These are phyloP conservation scores for Pseudocercospora crystallina DNA, from an alignment of 2,329 filamentous ascomycete species.

Conservation along the genomic window DNA sequence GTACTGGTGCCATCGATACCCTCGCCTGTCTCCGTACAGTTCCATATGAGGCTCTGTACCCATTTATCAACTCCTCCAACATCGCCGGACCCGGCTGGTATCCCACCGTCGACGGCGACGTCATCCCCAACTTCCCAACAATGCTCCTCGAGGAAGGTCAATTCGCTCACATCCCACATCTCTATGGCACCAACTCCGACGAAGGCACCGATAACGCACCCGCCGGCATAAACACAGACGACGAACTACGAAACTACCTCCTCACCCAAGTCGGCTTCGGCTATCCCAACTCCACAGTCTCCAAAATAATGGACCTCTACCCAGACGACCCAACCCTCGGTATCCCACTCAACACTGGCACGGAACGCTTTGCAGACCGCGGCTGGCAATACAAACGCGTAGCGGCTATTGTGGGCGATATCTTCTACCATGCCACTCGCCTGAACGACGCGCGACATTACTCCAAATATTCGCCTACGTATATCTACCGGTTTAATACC, in stretches of 20 bases:
- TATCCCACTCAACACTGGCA: slow-evolving; percentile 46
- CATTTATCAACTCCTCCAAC: slow-evolving; percentile 24
- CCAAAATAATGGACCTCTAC: slow-evolving; percentile 39
- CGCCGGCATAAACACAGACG: slow-evolving; percentile 50
- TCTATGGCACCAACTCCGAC: slow-evolving; percentile 64
- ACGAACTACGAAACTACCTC: slow-evolving; percentile 19
- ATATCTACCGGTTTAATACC: slow-evolving; percentile 64
- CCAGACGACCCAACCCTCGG: slow-evolving; percentile 52
- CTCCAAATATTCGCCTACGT: slow-evolving; percentile 52
- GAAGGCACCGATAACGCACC: slow-evolving; percentile 62
- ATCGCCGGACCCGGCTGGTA: slow-evolving; percentile 35
- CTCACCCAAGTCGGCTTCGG: slow-evolving; percentile 20
- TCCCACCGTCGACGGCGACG: slow-evolving; percentile 56
- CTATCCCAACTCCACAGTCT: slow-evolving; percentile 20
- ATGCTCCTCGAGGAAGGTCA: slow-evolving; percentile 56
- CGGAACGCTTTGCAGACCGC: slow-evolving; percentile 40
- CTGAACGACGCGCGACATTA: slow-evolving; percentile 54
- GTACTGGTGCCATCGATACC: slow-evolving; percentile 20
- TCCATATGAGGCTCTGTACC: slow-evolving; percentile 26
- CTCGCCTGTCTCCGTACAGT: slow-evolving; percentile 61
- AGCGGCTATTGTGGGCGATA: slow-evolving; percentile 57
- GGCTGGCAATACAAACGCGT: slow-evolving; percentile 53
- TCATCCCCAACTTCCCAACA: slow-evolving; percentile 54
- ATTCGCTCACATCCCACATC: slow-evolving; percentile 62
- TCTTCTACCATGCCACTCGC: slow-evolving; percentile 56